phyloP scores from a whole-genome alignment of 2,329 filamentous ascomycete species.

The Verticillium klebahnii region DNA sequence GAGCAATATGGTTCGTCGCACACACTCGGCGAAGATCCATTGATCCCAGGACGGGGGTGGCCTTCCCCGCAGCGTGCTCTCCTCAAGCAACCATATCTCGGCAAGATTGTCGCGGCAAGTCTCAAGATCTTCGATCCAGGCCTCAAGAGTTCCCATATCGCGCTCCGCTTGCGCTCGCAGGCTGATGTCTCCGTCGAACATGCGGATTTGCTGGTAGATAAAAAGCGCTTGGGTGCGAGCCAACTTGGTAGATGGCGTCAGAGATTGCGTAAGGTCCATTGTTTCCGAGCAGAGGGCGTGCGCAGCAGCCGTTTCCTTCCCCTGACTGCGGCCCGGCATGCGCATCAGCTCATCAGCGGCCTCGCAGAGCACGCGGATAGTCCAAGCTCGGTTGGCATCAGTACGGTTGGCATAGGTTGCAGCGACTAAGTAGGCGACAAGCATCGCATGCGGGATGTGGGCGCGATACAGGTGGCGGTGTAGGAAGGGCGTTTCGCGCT shows the following conservation, averaged over 20 bases:
- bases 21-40: conserved; percentile 39
- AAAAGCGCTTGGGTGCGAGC: conserved; percentile 38
- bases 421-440: conserved; percentile 33
- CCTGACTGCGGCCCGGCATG: conserved; percentile 22
- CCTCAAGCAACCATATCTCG: conserved; percentile 16
- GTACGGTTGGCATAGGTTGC: conserved; percentile 32
- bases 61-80: conserved; percentile 19
- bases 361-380: conserved; percentile 33
- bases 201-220: conserved; percentile 34
- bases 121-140: conserved; percentile 31
- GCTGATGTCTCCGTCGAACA: conserved; percentile 38
- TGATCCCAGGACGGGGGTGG: conserved; percentile 38
- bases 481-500: conserved; percentile 34
- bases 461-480: conserved; percentile 36
- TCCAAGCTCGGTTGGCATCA: conserved; percentile 30
- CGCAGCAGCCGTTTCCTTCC: not conserved
- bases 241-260: conserved; percentile 30
- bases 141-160: conserved; percentile 29
- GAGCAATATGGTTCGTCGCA: conserved; percentile 32
- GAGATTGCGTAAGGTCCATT: no score
- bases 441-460: conserved; percentile 31
- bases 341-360: conserved; percentile 29
- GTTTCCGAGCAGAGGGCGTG: not conserved
- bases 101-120: conserved; percentile 28
- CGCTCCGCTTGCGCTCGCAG: conserved; percentile 34